phyloP scores from a whole-genome alignment of 2,329 filamentous ascomycete species.

The Metarhizium album region DNA sequence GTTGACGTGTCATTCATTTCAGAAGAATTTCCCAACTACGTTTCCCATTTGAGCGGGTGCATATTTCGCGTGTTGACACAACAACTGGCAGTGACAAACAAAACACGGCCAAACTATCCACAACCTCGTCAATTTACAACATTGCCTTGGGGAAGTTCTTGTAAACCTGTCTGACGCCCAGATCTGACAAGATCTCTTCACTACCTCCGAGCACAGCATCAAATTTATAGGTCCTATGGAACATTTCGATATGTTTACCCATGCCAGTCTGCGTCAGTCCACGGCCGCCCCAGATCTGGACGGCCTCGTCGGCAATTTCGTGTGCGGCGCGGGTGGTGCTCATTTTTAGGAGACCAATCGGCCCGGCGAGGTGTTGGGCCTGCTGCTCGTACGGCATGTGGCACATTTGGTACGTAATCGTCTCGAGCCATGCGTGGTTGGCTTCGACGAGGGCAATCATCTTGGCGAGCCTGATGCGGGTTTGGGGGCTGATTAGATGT shows the following conservation, averaged over 20 bases:
- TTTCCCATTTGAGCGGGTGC: not conserved
- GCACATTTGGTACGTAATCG: conserved; percentile 79
- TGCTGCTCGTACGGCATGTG: conserved; percentile 74
- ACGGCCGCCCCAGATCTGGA: conserved; percentile 78
- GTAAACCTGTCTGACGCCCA: conserved; percentile 76
- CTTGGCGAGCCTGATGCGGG: conserved; percentile 52
- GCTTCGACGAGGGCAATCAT: conserved; percentile 77
- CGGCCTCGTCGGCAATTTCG: conserved; percentile 72
- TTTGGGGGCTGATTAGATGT: not conserved
- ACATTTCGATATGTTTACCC: conserved; percentile 74
- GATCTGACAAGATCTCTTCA: conserved; percentile 71
- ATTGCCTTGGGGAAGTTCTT: conserved; percentile 77
- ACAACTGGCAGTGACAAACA: no score
- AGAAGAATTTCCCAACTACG: not conserved
- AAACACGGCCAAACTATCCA: not conserved
- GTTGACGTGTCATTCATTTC: no score
- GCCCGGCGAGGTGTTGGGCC: conserved; percentile 62
- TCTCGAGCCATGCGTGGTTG: conserved; percentile 79
- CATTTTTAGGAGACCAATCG: conserved; percentile 75
- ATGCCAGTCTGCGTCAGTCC: conserved; percentile 73
- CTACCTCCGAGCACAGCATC: conserved; percentile 69
- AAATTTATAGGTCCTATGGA: conserved; percentile 76
- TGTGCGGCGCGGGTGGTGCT: conserved; percentile 66
- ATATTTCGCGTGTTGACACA: not conserved
- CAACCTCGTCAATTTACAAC: conserved; percentile 38